Base-by-base conservation (phyloP, 1,139 yeast species). In the Scheffersomyces insectosa region DNA sequence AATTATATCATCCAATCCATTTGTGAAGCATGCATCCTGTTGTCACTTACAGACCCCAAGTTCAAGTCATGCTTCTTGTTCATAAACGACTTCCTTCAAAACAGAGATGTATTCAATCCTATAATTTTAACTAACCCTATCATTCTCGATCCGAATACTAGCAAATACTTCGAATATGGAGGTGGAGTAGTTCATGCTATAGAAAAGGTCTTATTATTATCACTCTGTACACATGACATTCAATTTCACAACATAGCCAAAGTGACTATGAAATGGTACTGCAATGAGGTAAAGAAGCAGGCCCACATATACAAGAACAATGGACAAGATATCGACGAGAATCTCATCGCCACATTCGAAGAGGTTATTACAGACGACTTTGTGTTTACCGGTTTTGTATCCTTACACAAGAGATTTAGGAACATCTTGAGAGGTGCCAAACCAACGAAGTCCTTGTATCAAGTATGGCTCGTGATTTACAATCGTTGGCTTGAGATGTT, bases 361-460 rank as follows among this genome's bases (percentile, higher is more conserved):
- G 62, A 69, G 8, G 70, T 85, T 42, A 65, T 82, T 8, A 65
- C 77, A n/a, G 90, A 85, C 48, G 77, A 70, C 30, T 69, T 77
- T 28, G 80, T 83, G 3, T 82, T 85, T 41, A 83, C 91, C 1
- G 93, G 95, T 13, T 78, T 84, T 28, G 87, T 86, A 13, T 90
- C 95, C 0, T 72, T 85, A 29, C 93, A 88, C 57, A 86, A 87
- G 57, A 77, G 83, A 46, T 67, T 87, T 44, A 76, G 77, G 48
- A 77, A 68, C 47, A 70, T 86, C 36, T 63, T 85, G 41, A 72
- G 81, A 46, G 69, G 81, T n/a, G 77, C 79, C 5, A 66, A 64
- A 32, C 88, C 91, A 1, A 81, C 88, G 0, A 68, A 71, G 33
- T 79, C 88, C 1, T 63, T 88, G 32, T 69, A 79, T 34, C 80